A percentile compares a stretch with the other conserved stretches of the same genome.
phyloP scores from a whole-genome alignment of 192 early-diverging fungal genomes.

The Coemansia asiatica region DNA sequence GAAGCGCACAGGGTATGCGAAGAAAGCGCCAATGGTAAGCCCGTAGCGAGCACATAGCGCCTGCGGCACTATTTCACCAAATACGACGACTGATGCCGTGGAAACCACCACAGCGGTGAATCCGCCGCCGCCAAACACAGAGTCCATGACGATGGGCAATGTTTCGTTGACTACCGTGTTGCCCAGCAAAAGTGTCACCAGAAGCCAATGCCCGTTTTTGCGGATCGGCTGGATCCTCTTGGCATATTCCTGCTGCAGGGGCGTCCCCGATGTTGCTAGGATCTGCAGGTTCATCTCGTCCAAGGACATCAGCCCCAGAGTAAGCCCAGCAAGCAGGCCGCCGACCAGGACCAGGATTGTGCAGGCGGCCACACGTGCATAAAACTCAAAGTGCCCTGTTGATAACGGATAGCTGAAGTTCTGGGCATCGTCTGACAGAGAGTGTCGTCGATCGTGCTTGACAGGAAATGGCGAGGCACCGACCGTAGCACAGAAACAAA shows the following conservation, averaged over 20 bases:
- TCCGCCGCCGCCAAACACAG: slow-evolving; percentile 73
- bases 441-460: neutral
- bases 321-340: slow-evolving; percentile 74
- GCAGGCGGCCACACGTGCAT: slow-evolving; percentile 55
- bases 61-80: slow-evolving; percentile 96
- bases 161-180: slow-evolving; percentile 97
- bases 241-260: slow-evolving; percentile 70
- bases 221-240: slow-evolving; percentile 81
- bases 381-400: slow-evolving; percentile 38
- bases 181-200: slow-evolving; percentile 87
- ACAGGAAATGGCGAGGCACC: neutral
- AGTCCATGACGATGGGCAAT: slow-evolving; percentile 82
- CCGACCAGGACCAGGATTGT: slow-evolving; percentile 72
- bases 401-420: neutral
- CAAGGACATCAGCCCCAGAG: slow-evolving; percentile 75
- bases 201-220: slow-evolving; percentile 88
- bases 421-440: neutral
- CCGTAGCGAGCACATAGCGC: slow-evolving; percentile 87
- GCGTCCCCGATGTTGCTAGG: slow-evolving; percentile 75
- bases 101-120: slow-evolving; percentile 83
- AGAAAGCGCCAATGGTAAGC: slow-evolving; percentile 83
- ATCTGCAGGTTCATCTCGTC: slow-evolving; percentile 83
- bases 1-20: slow-evolving; percentile 70
- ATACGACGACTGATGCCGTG: slow-evolving; percentile 85
- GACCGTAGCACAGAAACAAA: neutral